Base-by-base conservation (phyloP, 1,284 basidiomycete genomes). In the Takashimella koratensis region DNA sequence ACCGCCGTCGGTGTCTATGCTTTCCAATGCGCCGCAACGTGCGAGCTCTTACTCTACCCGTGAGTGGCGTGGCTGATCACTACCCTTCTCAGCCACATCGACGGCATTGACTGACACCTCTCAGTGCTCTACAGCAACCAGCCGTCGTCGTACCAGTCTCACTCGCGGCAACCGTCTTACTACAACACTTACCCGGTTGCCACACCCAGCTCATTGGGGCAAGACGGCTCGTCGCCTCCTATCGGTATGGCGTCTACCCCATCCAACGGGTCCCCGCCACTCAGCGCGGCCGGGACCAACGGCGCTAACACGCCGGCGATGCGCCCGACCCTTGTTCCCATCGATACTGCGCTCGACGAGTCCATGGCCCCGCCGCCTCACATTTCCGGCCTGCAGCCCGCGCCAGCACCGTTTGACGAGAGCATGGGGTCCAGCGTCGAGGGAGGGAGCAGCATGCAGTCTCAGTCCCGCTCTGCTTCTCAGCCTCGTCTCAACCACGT, bases 141-240 rank as follows among this genome's bases (percentile, higher is more conserved):
- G 23, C 45, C 60, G 2, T 65, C 62, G 12, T 51, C 47, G 6
- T 58, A 53, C 44, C 20, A 36, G 30, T 45, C 53, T n/a, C 59
- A 65, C 42, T 64, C 65, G 10, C 53, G 64, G n/a, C 54, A 60
- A 20, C 62, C 65, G 3, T 69, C 67, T 4, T 66, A 58, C 48
- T 66, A 67, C 53, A 46, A 57, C 24, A 56, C 63, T 16, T 67
- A 67, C 52, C 67, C 67, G 2, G 53, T 66, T 26, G 63, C 59
- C 1, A 68, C 65, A 2, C 64, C 67, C 16, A 63, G 61, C 8
- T 52, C 63, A 10, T 24, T 43, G 11, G 55, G 54, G 10, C 56
- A 62, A 43, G 62, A 70, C 23, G 49, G 48, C 2, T 67, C 66
- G 1, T 67, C 66, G 1, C 63, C 68, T 12, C 64, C 64, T 8